phyloP scores from a whole-genome alignment of 805 yeast species.

The Saturnispora silvae region DNA sequence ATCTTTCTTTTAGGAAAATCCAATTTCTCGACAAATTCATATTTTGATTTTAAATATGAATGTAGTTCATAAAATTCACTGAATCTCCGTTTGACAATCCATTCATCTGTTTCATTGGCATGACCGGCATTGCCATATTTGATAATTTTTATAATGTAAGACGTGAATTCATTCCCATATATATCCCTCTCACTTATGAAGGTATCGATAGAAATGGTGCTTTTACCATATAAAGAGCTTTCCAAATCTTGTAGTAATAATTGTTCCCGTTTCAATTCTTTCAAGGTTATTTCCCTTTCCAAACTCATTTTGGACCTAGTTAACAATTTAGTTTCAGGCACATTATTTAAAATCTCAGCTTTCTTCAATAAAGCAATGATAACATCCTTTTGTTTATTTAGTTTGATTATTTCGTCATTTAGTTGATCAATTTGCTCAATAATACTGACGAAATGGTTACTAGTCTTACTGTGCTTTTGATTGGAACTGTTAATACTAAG shows the following conservation, averaged over 20 bases:
- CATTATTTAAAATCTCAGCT: constrained; percentile 76
- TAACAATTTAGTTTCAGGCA: constrained; percentile 56
- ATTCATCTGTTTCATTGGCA: constrained; percentile 45
- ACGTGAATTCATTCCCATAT: constrained; percentile 47
- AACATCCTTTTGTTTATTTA: constrained; percentile 52
- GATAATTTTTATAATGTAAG: constrained; percentile 71
- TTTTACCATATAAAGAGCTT: constrained; percentile 61
- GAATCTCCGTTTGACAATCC: constrained; percentile 87
- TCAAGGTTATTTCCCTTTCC: constrained; percentile 59
- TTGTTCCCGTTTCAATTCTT: constrained; percentile 70
- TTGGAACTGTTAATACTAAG: background rate
- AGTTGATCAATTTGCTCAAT: constrained; percentile 58
- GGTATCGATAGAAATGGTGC: constrained; percentile 42
- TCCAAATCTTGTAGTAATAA: constrained; percentile 75
- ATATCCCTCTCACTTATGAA: constrained; percentile 44
- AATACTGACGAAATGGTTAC: constrained; percentile 33
- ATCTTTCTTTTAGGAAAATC: constrained; percentile 53
- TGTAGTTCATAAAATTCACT: constrained; percentile 73
- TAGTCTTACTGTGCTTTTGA: background rate
- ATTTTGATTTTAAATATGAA: constrained; percentile 45
- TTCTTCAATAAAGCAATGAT: constrained; percentile 60
- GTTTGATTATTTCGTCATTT: constrained; percentile 42
- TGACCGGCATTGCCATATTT: constrained; percentile 28
- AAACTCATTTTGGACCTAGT: constrained; percentile 57
- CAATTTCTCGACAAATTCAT: constrained; percentile 38